phyloP scores from a whole-genome alignment of 2,329 filamentous ascomycete genomes.

The Juglanconis sp. region DNA sequence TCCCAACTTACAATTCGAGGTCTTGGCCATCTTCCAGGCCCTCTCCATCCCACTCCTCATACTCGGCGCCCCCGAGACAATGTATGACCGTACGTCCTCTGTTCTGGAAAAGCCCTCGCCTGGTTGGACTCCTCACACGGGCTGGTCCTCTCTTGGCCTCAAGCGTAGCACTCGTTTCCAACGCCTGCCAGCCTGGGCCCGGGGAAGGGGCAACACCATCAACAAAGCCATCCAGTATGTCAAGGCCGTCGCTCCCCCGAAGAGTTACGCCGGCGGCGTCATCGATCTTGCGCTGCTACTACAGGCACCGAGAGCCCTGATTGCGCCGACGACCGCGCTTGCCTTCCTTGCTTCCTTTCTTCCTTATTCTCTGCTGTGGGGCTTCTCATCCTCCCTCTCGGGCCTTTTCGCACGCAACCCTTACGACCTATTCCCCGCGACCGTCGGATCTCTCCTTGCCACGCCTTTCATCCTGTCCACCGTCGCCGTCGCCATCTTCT shows the following conservation, averaged over 20 bases:
- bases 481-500: constrained; percentile 29
- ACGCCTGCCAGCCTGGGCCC: constrained; percentile 25
- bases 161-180: constrained; percentile 15
- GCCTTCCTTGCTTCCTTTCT: constrained; percentile 43
- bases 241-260: constrained; percentile 33
- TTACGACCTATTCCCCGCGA: constrained; percentile 35
- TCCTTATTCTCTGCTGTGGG: constrained; percentile 46
- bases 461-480: constrained; percentile 42
- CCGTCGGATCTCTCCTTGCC: constrained; percentile 43
- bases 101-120: constrained; percentile 22
- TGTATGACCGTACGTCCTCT: constrained; percentile 42
- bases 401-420: constrained; percentile 45
- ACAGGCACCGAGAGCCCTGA: constrained; percentile 45
- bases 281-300: constrained; percentile 32
- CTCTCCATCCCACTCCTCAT: constrained; percentile 45
- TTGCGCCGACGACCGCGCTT: constrained; percentile 48
- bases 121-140: constrained; percentile 17
- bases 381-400: constrained; percentile 42
- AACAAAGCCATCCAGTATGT: constrained; percentile 32
- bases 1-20: constrained; percentile 48
- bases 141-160: constrained; percentile 21
- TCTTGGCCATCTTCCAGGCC: constrained; percentile 47
- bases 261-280: constrained; percentile 30
- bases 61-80: constrained; percentile 50
- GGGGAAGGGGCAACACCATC: constrained; percentile 28